phyloP scores from a whole-genome alignment of 176 grass and related monocot genomes.

The sorghum (Sorghum bicolor) region DNA sequence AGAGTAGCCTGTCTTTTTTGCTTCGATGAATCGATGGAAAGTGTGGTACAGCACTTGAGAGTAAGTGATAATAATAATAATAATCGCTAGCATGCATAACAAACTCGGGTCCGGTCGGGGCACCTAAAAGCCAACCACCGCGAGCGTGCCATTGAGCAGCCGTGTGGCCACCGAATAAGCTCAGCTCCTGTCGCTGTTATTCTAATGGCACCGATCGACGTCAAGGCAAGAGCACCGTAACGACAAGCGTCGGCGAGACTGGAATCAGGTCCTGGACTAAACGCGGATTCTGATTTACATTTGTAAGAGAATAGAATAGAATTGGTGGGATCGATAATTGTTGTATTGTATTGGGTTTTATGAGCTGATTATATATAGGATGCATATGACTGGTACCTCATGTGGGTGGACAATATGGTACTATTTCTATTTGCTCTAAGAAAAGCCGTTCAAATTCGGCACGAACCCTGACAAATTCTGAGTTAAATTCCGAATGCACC shows the following conservation, averaged over 20 bases:
- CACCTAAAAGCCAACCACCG: constrained; percentile 34
- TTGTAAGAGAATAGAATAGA: no score
- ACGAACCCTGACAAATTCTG: no score
- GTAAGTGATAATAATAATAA: not conserved
- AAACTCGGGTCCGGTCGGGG: constrained; percentile 12
- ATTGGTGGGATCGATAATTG: no score
- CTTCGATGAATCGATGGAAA: not conserved
- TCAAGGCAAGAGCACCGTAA: not conserved
- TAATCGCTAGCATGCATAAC: constrained; percentile 25
- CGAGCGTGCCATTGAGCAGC: not conserved
- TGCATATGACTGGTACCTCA: no score
- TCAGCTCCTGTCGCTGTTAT: not conserved
- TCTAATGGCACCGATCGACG: not conserved
- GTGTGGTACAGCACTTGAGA: not conserved
- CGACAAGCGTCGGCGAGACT: not conserved
- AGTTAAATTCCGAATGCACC: not conserved
- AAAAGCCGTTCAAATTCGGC: no score
- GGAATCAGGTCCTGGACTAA: not conserved
- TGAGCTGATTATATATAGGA: no score
- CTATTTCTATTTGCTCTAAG: no score
- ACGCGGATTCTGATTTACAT: not conserved
- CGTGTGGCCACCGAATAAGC: constrained; percentile 7
- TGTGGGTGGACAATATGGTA: no score
- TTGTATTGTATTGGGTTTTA: no score
- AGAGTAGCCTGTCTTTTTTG: not conserved